phyloP scores from a whole-genome alignment of 169 alveolate genomes.

The Plasmodium gonderi region DNA sequence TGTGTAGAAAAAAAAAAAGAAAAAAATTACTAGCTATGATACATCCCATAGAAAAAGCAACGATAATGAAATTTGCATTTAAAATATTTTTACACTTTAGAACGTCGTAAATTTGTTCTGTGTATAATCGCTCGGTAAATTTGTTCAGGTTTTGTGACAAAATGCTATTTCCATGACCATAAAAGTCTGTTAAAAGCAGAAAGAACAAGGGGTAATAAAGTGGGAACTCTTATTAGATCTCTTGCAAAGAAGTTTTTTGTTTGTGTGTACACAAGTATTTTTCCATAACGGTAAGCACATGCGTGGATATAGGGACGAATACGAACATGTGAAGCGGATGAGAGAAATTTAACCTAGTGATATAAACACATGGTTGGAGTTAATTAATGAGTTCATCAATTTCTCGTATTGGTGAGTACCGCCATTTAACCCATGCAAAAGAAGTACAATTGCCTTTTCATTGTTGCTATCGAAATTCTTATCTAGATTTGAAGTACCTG shows the following conservation, averaged over 20 bases:
- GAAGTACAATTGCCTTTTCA: constrained; percentile 24
- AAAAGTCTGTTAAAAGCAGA: constrained; percentile 13
- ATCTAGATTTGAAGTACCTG: background rate
- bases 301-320: background rate
- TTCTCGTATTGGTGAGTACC: constrained; percentile 53
- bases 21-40: constrained; percentile 57
- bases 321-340: background rate
- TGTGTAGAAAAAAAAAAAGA: background rate
- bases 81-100: constrained; percentile 42
- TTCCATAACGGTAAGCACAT: background rate
- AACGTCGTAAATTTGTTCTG: constrained; percentile 71
- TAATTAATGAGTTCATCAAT: constrained; percentile 1
- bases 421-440: constrained; percentile 69
- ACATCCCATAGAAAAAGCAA: constrained; percentile 74
- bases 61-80: constrained; percentile 28
- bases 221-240: no score
- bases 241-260: background rate
- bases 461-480: background rate
- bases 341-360: constrained; percentile 37
- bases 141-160: constrained; percentile 18
- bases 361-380: constrained; percentile 22
- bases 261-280: background rate
- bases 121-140: constrained; percentile 60
- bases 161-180: constrained; percentile 64
- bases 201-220: background rate